Base-by-base conservation (phyloP, 164 flowering plant species). In the Sextonia rubra region DNA sequence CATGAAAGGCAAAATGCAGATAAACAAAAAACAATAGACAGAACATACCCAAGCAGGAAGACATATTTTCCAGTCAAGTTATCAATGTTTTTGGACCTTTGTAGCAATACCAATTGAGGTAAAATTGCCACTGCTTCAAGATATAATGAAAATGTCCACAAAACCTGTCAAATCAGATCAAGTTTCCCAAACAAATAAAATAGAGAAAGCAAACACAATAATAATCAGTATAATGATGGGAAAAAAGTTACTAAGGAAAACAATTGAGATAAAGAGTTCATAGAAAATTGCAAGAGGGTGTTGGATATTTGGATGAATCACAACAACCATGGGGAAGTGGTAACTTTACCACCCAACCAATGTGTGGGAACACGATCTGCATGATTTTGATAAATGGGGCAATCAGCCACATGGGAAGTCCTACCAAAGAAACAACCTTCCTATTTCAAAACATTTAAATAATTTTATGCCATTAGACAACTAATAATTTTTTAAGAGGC, bases 81-180 rank as follows among this genome's bases (percentile, higher is more conserved):
- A 74, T 88, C 92, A 26, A 88, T 84, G 70, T 85, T 88, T 64
- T 82, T 84, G 5, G 86, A 79, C 64, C 86, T 75, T 72, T 88
- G 90, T 65, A 88, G 80, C 65, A 88, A 74, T n/a, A 88, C 85
- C 76, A 88, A 61, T 55, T 86, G 92, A 0, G 92, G 88, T 24
- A 88, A 69, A 66, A 88, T 88, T 11, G 90, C 86, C 2, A 85
- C 87, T 26, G 90, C 90, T 78, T 88, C 92, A 49, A 88, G 81
- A 61, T 88, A 88, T 20, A 88, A n/a, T 3, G 89, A 86, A 75
- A 85, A 86, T 66, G 88, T 71, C 89, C 91, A 88, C 69, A 82
- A 29, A 12, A 85, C 72, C 87, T 87, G 64, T 58, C 55, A 70
- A 48, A 67, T 37, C 6, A 74, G 22, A 12, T 48, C 63, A 9